Conservation (phyloP, 768 basidiomycete genomes). For the Termitomyces sp. region DNA sequence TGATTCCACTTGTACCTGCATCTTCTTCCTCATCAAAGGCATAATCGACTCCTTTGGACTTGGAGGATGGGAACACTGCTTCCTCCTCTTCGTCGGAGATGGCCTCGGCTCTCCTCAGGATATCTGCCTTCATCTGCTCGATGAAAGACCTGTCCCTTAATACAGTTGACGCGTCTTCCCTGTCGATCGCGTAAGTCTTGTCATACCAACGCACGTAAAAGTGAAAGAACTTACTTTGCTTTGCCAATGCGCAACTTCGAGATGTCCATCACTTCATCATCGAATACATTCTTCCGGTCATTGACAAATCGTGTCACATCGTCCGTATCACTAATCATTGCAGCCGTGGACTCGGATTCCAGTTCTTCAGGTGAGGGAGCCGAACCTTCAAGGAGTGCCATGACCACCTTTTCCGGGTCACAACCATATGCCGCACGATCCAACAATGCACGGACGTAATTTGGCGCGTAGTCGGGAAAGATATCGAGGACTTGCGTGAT, state of each 20-base stretch:
- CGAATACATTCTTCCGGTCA: slow-evolving; percentile 71
- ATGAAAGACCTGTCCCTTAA: slow-evolving; percentile 56
- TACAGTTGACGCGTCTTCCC: slow-evolving; percentile 41
- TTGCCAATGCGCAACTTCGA: slow-evolving; percentile 60
- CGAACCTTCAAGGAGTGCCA: slow-evolving; percentile 72
- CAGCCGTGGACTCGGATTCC: slow-evolving; percentile 8
- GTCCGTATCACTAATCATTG: neutral
- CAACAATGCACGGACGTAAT: slow-evolving; percentile 60
- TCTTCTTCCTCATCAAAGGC: slow-evolving; percentile 47
- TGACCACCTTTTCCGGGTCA: slow-evolving; percentile 60
- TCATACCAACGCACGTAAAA: slow-evolving; percentile 2
- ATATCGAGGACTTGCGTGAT: slow-evolving; percentile 74
- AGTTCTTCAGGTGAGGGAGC: slow-evolving; percentile 40
- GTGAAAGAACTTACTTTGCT: slow-evolving; percentile 30
- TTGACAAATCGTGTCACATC: slow-evolving; percentile 21
- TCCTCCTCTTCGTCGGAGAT: slow-evolving; percentile 58
- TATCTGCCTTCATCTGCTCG: slow-evolving; percentile 81
- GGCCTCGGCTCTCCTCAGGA: slow-evolving; percentile 71
- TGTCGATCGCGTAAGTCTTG: slow-evolving; percentile 14
- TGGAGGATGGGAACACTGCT: slow-evolving; percentile 17
- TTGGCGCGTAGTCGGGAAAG: slow-evolving; percentile 55
- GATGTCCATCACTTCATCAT: slow-evolving; percentile 68
- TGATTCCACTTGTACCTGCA: slow-evolving; percentile 44
- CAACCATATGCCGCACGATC: slow-evolving; percentile 45
- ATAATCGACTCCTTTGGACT: slow-evolving; percentile 23